phyloP scores from a whole-genome alignment of 2,329 filamentous ascomycete genomes.

The Penicillium nordicum region DNA sequence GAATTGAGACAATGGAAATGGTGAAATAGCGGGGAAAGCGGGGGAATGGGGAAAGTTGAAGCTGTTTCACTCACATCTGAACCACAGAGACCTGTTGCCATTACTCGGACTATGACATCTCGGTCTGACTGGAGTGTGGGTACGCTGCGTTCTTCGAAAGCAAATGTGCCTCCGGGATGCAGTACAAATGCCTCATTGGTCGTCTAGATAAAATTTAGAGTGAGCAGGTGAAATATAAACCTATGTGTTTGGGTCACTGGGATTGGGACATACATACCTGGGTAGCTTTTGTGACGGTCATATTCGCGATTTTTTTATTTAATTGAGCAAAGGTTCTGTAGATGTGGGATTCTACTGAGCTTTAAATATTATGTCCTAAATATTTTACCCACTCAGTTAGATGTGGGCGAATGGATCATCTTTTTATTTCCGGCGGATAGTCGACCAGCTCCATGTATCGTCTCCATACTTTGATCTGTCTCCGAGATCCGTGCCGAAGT shows the following conservation, averaged over 20 bases:
- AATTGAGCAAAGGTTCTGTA: background rate
- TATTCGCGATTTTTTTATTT: background rate
- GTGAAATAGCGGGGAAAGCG: background rate
- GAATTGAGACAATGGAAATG: background rate
- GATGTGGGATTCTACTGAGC: background rate
- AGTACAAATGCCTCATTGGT: constrained; percentile 18
- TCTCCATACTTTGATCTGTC: background rate
- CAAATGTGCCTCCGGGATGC: constrained; percentile 21
- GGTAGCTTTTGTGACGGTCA: background rate
- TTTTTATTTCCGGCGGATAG: background rate
- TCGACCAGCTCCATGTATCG: background rate
- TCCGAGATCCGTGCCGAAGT: background rate
- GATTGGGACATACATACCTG: constrained; percentile 2
- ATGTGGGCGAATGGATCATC: background rate
- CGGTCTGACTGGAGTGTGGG: constrained; percentile 39
- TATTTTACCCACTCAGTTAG: background rate
- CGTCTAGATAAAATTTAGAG: background rate
- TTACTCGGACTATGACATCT: constrained; percentile 72
- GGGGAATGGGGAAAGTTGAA: background rate
- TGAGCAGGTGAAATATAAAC: background rate
- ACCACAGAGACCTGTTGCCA: constrained; percentile 82
- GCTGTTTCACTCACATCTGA: constrained; percentile 58
- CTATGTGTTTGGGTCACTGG: background rate
- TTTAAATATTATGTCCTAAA: background rate
- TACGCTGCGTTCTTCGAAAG: constrained; percentile 19